A percentile compares a stretch with the other conserved stretches of the same genome.
phyloP scores from a whole-genome alignment of 2,329 filamentous ascomycete genomes.

The Sporothrix euskadiensis region DNA sequence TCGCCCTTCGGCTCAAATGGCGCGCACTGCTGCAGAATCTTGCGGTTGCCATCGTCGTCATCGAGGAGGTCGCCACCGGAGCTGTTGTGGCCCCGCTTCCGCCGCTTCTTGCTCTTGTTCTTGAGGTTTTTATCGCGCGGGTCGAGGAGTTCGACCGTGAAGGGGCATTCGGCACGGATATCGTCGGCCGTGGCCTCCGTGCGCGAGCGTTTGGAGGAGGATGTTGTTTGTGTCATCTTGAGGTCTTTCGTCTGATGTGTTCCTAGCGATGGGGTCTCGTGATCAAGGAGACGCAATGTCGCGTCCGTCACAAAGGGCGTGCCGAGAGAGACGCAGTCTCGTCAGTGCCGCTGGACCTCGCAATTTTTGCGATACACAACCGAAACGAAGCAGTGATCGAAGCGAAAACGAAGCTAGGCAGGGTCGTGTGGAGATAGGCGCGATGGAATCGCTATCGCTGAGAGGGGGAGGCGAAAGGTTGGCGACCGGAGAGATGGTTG shows the following conservation, averaged over 20 bases:
- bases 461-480: background rate
- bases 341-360: background rate
- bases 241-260: background rate
- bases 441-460: constrained; percentile 9
- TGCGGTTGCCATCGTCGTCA: constrained; percentile 47
- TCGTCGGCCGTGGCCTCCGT: constrained; percentile 48
- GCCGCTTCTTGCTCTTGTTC: constrained; percentile 47
- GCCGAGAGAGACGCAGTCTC: background rate
- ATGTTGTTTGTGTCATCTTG: constrained; percentile 29
- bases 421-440: background rate
- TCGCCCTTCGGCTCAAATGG: constrained; percentile 57
- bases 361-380: background rate
- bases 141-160: constrained; percentile 49
- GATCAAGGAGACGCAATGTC: background rate
- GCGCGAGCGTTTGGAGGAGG: constrained; percentile 50
- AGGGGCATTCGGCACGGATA: constrained; percentile 59
- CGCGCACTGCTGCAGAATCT: constrained; percentile 53
- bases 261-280: background rate
- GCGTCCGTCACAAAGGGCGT: constrained; percentile 21
- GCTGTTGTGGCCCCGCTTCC: constrained; percentile 41
- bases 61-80: constrained; percentile 41
- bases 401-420: background rate
- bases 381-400: constrained; percentile 6
- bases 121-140: constrained; percentile 52
- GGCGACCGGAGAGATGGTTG: background rate